phyloP scores from a whole-genome alignment of 345 rosid genomes.

The Gossypioides kirkii region DNA sequence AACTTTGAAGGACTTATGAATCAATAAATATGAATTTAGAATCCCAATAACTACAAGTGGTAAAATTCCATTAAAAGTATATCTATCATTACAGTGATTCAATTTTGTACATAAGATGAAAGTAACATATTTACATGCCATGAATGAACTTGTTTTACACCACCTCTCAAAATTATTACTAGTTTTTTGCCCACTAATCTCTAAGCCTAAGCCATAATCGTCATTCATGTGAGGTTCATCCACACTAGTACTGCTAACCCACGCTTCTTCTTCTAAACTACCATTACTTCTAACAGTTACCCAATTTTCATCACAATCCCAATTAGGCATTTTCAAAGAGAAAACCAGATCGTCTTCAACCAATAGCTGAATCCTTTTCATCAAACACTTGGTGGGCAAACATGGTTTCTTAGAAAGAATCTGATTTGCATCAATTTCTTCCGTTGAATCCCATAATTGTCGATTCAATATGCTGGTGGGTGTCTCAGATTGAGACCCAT shows the following conservation, averaged over 20 bases:
- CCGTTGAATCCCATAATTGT: conserved; percentile 30
- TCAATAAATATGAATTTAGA: no score
- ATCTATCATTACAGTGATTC: background rate
- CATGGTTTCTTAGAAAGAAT: background rate
- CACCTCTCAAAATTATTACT: background rate
- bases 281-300: conserved; percentile 36
- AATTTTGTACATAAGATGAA: background rate
- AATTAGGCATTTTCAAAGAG: conserved; percentile 7
- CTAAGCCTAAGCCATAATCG: background rate
- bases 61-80: background rate
- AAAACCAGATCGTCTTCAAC: conserved; percentile 3
- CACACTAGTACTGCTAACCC: background rate
- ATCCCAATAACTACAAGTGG: no score
- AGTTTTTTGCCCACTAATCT: background rate
- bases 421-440: conserved; percentile 10
- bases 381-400: conserved; percentile 8
- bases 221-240: background rate
- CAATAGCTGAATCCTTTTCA: conserved; percentile 35
- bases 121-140: background rate
- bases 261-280: background rate
- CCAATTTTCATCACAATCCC: conserved; percentile 46
- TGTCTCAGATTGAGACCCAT: conserved; percentile 6
- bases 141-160: background rate
- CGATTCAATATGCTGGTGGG: conserved; percentile 42
- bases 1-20: no score